Conservation (phyloP, 2,329 filamentous ascomycete species). For the Aspergillus niger region DNA sequence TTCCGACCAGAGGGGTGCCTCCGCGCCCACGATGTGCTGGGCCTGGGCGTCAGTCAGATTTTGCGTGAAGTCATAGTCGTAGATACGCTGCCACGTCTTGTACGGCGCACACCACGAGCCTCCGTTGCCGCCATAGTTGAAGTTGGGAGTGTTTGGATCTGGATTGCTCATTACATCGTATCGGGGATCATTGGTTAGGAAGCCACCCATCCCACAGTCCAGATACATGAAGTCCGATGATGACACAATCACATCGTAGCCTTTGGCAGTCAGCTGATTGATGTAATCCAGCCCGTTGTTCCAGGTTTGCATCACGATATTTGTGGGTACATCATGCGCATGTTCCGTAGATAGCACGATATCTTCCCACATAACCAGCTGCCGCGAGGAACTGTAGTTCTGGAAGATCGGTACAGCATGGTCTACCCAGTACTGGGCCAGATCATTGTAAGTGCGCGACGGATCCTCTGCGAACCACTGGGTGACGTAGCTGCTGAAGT, state of each 20-base stretch:
- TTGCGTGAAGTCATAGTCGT: slow-evolving; percentile 58
- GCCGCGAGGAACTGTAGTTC: slow-evolving; percentile 45
- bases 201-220: slow-evolving; percentile 59
- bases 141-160: slow-evolving; percentile 47
- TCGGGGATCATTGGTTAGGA: slow-evolving; percentile 57
- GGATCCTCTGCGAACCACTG: slow-evolving; percentile 55
- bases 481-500: slow-evolving; percentile 54
- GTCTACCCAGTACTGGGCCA: slow-evolving; percentile 59
- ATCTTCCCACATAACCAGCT: slow-evolving; percentile 62
- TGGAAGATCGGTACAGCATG: slow-evolving; percentile 55
- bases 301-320: slow-evolving; percentile 59
- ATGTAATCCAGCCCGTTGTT: slow-evolving; percentile 57
- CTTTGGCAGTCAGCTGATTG: slow-evolving; percentile 51
- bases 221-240: slow-evolving; percentile 59
- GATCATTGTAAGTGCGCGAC: slow-evolving; percentile 54
- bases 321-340: slow-evolving; percentile 52
- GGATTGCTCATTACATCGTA: slow-evolving; percentile 60
- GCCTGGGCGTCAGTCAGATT: slow-evolving; percentile 52
- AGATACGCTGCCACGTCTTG: slow-evolving; percentile 64
- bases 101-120: slow-evolving; percentile 61
- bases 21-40: slow-evolving; percentile 53
- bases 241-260: slow-evolving; percentile 60
- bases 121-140: slow-evolving; percentile 58
- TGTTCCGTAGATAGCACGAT: slow-evolving; percentile 49
- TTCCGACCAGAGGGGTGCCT: slow-evolving; percentile 57